phyloP scores from a whole-genome alignment of 164 flowering plant species.

The Houttuynia cordata region DNA sequence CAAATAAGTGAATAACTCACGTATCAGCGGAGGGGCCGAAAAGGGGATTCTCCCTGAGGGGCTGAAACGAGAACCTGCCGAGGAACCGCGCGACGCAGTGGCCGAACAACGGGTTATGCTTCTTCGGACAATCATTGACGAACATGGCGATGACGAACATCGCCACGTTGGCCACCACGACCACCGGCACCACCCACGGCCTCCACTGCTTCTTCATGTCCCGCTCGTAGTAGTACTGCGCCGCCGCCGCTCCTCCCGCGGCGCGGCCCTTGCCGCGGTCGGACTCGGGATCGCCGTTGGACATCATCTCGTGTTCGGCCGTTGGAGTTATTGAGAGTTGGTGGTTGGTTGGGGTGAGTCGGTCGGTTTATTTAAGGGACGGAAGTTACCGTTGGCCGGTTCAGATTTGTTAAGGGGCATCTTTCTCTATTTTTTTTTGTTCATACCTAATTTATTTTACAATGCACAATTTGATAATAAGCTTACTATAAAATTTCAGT shows the following conservation, averaged over 20 bases:
- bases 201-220: slow-evolving; percentile 42
- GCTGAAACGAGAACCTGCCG: slow-evolving; percentile 70
- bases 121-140: slow-evolving; percentile 61
- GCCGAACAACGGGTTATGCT: slow-evolving; percentile 6
- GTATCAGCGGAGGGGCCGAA: slow-evolving; percentile 72
- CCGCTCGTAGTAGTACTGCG: slow-evolving; percentile 5
- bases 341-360: too few species aligned
- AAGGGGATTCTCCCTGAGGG: slow-evolving; percentile 60
- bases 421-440: too few species aligned
- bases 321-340: too few species aligned
- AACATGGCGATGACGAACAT: slow-evolving; percentile 56
- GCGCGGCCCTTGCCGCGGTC: slow-evolving; percentile 27
- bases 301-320: slow-evolving; percentile 10
- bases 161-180: slow-evolving; percentile 54
- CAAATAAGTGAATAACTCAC: slow-evolving; percentile 23
- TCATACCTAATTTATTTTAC: too few species aligned
- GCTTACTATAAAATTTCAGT: too few species aligned
- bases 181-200: slow-evolving; percentile 67
- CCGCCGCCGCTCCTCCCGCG: not conserved
- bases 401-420: too few species aligned
- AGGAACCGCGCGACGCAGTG: slow-evolving; percentile 58
- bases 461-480: too few species aligned
- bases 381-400: too few species aligned
- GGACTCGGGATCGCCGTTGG: slow-evolving; percentile 30
- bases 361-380: too few species aligned